These are phyloP conservation scores for Colletotrichum lupini DNA, from an alignment of 2,329 filamentous ascomycete species.

Conservation along the genomic window DNA sequence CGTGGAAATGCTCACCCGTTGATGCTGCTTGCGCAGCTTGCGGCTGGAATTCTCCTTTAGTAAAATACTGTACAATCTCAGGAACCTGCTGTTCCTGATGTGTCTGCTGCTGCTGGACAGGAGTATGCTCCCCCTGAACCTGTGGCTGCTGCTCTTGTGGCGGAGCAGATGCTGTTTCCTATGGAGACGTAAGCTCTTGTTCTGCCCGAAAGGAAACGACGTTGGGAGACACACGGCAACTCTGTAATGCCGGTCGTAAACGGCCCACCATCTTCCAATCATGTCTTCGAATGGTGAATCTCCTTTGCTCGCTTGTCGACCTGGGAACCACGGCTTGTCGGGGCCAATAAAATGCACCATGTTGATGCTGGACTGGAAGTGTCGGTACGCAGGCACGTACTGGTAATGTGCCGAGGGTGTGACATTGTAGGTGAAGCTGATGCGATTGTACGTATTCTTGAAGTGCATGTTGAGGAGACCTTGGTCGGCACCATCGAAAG, in stretches of 20 bases:
- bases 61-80: slow-evolving; percentile 62
- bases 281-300: slow-evolving; percentile 83
- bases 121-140: background rate
- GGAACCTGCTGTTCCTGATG: slow-evolving; percentile 37
- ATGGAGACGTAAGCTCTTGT: background rate
- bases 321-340: slow-evolving; percentile 87
- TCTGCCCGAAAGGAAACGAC: background rate
- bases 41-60: slow-evolving; percentile 64
- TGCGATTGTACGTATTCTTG: slow-evolving; percentile 81
- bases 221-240: slow-evolving; percentile 54
- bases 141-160: slow-evolving; percentile 3
- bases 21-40: slow-evolving; percentile 37
- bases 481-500: slow-evolving; percentile 97
- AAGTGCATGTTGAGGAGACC: slow-evolving; percentile 96
- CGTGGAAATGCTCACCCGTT: slow-evolving; percentile 46
- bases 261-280: slow-evolving; percentile 90
- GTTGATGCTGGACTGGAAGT: slow-evolving; percentile 90
- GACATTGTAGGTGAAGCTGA: slow-evolving; percentile 97
- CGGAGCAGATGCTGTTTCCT: slow-evolving; percentile 12
- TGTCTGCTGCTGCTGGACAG: background rate
- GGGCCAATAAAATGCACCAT: slow-evolving; percentile 95
- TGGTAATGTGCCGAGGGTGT: slow-evolving; percentile 97
- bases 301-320: slow-evolving; percentile 64
- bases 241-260: slow-evolving; percentile 89
- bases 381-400: slow-evolving; percentile 92